phyloP scores from a whole-genome alignment of 495 filamentous ascomycete species.

The Amniculicola lignicola region DNA sequence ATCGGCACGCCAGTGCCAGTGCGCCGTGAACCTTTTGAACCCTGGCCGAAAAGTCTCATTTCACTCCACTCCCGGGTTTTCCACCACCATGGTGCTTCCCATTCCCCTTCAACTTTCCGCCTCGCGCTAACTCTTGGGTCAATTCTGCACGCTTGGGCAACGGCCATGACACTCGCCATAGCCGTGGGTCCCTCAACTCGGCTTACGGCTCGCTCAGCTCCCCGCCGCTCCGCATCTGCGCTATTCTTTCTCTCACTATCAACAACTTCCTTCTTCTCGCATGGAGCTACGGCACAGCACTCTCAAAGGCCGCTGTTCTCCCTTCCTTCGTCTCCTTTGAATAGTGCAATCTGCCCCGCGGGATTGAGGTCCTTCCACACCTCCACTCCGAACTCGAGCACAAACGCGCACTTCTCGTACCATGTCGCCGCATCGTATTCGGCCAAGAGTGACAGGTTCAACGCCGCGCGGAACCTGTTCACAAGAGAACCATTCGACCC shows the following conservation, averaged over 20 bases:
- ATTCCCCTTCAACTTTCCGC: background rate
- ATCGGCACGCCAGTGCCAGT: conserved; percentile 2
- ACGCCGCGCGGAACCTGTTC: conserved; percentile 47
- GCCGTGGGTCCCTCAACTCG: conserved; percentile 12
- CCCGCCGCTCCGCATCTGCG: conserved; percentile 12
- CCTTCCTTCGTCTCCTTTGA: conserved; percentile 18
- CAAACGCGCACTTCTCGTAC: conserved; percentile 52
- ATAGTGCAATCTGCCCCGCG: conserved; percentile 13
- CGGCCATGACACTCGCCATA: conserved; percentile 29
- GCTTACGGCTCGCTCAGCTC: conserved; percentile 5
- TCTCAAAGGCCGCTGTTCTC: conserved; percentile 1
- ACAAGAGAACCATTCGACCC: conserved; percentile 29
- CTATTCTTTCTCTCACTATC: conserved; percentile 27
- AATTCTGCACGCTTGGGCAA: conserved; percentile 11
- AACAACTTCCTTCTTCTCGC: conserved; percentile 20
- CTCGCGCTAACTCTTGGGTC: conserved; percentile 9
- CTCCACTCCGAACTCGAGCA: conserved; percentile 15
- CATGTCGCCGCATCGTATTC: conserved; percentile 67
- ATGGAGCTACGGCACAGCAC: too few relatives aligned
- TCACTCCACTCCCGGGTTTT: conserved; percentile 11
- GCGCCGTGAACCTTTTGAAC: background rate
- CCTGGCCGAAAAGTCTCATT: conserved; percentile 7
- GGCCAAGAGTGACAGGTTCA: conserved; percentile 72
- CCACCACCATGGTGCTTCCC: conserved; percentile 1
- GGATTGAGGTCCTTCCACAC: conserved; percentile 22